Evolutionary conservation across 2,329 filamentous ascomycete species (phyloP).

Genomic region (Fusarium cicatricum): DNA sequence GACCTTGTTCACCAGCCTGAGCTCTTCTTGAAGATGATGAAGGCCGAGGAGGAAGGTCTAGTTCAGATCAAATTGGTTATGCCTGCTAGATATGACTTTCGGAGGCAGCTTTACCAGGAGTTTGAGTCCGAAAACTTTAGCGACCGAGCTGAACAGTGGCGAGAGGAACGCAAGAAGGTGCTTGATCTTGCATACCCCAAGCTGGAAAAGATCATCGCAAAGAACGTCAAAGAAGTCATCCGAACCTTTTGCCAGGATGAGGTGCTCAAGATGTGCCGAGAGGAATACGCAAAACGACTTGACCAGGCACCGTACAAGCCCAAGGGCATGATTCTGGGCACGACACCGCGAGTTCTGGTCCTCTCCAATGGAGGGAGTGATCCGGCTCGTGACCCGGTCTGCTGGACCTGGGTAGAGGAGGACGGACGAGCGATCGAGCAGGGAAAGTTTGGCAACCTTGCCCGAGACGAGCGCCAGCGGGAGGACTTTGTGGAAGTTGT

Average conservation of each 20-base stretch:
- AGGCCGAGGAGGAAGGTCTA: slow-evolving; percentile 92
- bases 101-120: slow-evolving; percentile 77
- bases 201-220: slow-evolving; percentile 83
- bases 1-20: slow-evolving; percentile 87
- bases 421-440: slow-evolving; percentile 89
- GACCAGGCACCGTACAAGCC: slow-evolving; percentile 98
- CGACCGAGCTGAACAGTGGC: slow-evolving; percentile 95
- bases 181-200: slow-evolving; percentile 83
- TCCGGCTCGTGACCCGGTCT: slow-evolving; percentile 77
- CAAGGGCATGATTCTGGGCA: slow-evolving; percentile 89
- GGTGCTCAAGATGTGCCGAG: slow-evolving; percentile 85
- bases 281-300: slow-evolving; percentile 87
- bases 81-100: slow-evolving; percentile 78
- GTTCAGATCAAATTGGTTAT: slow-evolving; percentile 85
- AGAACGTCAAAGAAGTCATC: slow-evolving; percentile 93
- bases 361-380: slow-evolving; percentile 87
- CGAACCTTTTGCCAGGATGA: slow-evolving; percentile 94
- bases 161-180: slow-evolving; percentile 84
- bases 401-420: slow-evolving; percentile 93
- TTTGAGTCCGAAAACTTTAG: slow-evolving; percentile 97
- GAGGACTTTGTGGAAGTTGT: slow-evolving; percentile 81
- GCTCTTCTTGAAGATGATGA: slow-evolving; percentile 95
- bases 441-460: slow-evolving; percentile 84
- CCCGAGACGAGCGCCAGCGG: slow-evolving; percentile 71
- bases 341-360: slow-evolving; percentile 84